Percentiles rank a stretch among this genome's conserved stretches.
These are phyloP conservation scores for Glycine tomentella DNA, from an alignment of 306 rosid genomes.

Conservation along the genomic window DNA sequence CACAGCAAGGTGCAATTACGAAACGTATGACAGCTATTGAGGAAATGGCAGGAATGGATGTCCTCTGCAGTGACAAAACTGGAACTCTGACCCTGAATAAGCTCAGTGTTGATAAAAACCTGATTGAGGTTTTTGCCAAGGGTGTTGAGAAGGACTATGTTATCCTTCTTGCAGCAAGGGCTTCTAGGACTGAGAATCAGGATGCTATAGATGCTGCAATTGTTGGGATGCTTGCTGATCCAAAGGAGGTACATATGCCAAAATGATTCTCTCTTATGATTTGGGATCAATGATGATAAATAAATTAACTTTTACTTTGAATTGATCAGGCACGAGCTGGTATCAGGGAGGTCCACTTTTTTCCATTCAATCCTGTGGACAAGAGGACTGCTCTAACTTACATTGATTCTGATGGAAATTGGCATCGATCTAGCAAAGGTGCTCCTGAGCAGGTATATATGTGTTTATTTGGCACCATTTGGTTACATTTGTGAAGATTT, in stretches of 20 bases:
- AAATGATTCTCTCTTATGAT: not conserved
- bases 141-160: slow-evolving; percentile 89
- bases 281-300: not conserved
- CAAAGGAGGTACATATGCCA: slow-evolving; percentile 77
- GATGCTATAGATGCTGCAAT: slow-evolving; percentile 99
- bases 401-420: slow-evolving; percentile 82
- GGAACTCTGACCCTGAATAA: slow-evolving; percentile 94
- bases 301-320: slow-evolving; percentile 27
- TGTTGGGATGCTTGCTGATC: slow-evolving; percentile 99
- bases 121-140: slow-evolving; percentile 89
- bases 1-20: slow-evolving; percentile 98
- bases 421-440: slow-evolving; percentile 98
- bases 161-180: slow-evolving; percentile 94
- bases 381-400: slow-evolving; percentile 98
- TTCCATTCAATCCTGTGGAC: slow-evolving; percentile 98
- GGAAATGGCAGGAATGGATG: slow-evolving; percentile 99
- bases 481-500: slow-evolving; percentile 14
- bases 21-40: slow-evolving; percentile 99
- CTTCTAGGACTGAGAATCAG: slow-evolving; percentile 97
- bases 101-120: slow-evolving; percentile 79
- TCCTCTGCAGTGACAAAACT: slow-evolving; percentile 98
- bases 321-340: slow-evolving; percentile 91
- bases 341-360: slow-evolving; percentile 87
- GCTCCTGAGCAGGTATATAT: slow-evolving; percentile 97
- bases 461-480: slow-evolving; percentile 24